phyloP scores from a whole-genome alignment of 768 basidiomycete species.

The Leucogyrophana mollusca region DNA sequence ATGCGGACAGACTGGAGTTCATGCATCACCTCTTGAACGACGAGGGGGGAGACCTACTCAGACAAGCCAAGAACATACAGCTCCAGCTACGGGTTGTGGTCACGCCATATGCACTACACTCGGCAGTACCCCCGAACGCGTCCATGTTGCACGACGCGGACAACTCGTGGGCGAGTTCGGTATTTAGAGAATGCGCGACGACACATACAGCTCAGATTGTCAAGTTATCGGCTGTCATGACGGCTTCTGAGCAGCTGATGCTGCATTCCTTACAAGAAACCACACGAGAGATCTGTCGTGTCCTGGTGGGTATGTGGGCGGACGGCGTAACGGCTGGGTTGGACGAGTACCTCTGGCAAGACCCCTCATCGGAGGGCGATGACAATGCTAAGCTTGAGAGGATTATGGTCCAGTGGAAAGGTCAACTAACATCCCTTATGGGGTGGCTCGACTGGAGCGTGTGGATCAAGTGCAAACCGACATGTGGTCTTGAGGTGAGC shows the following conservation, averaged over 20 bases:
- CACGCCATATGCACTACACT: slow-evolving; percentile 10
- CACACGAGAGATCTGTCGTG: slow-evolving; percentile 16
- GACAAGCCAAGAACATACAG: slow-evolving; percentile 4
- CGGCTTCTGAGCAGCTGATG: slow-evolving; percentile 10
- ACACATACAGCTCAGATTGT: slow-evolving; percentile 7
- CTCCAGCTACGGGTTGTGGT: slow-evolving; percentile 21
- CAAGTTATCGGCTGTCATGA: slow-evolving; percentile 3
- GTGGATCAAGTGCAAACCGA: slow-evolving; percentile 19
- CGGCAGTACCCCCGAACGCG: slow-evolving; percentile 3
- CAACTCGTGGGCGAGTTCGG: slow-evolving; percentile 8
- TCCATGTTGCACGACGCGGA: background rate
- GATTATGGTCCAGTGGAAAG: slow-evolving; percentile 12
- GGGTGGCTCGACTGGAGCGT: slow-evolving; percentile 21
- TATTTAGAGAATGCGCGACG: slow-evolving; percentile 9
- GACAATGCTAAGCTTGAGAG: too few species aligned
- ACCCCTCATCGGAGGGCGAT: too few species aligned
- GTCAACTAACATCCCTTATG: slow-evolving; percentile 11
- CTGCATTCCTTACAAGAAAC: slow-evolving; percentile 11
- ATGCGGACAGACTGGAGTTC: slow-evolving; percentile 40
- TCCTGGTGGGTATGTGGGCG: slow-evolving; percentile 17
- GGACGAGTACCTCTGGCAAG: background rate
- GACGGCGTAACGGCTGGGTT: slow-evolving; percentile 12
- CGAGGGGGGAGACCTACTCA: slow-evolving; percentile 9
- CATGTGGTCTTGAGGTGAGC: slow-evolving; percentile 15
- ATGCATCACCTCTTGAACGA: slow-evolving; percentile 34